A percentile compares a stretch with the other conserved stretches of the same genome.
phyloP scores from a whole-genome alignment of 768 basidiomycete genomes.

The Pleurotus giganteus region DNA sequence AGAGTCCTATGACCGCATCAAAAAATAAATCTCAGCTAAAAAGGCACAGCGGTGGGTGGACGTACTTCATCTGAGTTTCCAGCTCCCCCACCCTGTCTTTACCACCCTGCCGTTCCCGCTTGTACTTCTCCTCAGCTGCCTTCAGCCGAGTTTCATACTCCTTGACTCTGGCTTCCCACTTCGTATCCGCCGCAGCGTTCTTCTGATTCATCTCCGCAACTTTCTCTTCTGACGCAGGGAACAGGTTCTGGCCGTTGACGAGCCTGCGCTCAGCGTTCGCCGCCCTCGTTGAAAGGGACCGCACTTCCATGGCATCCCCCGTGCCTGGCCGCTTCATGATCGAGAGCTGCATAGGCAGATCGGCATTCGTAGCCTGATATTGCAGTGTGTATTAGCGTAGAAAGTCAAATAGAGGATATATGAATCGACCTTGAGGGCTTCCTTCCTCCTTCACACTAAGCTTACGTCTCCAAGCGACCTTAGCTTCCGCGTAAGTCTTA shows the following conservation, averaged over 20 bases:
- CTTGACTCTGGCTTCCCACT: slow-evolving; percentile 94
- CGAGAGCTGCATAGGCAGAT: slow-evolving; percentile 70
- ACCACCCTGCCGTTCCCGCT: slow-evolving; percentile 89
- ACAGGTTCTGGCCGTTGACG: slow-evolving; percentile 81
- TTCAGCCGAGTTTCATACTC: slow-evolving; percentile 84
- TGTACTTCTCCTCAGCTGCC: slow-evolving; percentile 87
- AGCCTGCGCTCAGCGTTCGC: slow-evolving; percentile 83
- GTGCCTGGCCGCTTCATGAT: slow-evolving; percentile 57
- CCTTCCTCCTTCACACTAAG: slow-evolving; percentile 85
- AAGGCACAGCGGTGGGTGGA: slow-evolving; percentile 13
- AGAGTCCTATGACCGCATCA: slow-evolving; percentile 49
- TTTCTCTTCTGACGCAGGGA: slow-evolving; percentile 82
- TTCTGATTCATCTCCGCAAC: slow-evolving; percentile 72
- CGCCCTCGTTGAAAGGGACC: slow-evolving; percentile 68
- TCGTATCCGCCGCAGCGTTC: slow-evolving; percentile 69
- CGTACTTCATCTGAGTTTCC: slow-evolving; percentile 68
- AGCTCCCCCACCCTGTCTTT: slow-evolving; percentile 82
- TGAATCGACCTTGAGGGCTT: slow-evolving; percentile 63
- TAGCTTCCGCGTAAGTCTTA: slow-evolving; percentile 79
- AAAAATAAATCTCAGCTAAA: too few species aligned
- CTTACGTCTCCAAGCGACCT: slow-evolving; percentile 81
- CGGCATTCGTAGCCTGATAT: slow-evolving; percentile 64
- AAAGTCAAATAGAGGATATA: not conserved
- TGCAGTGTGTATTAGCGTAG: not conserved
- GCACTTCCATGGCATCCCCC: slow-evolving; percentile 66